Evolutionary conservation across 192 early-diverging fungal genomes (phyloP).

Genomic region (Backusella liffmaniae): DNA sequence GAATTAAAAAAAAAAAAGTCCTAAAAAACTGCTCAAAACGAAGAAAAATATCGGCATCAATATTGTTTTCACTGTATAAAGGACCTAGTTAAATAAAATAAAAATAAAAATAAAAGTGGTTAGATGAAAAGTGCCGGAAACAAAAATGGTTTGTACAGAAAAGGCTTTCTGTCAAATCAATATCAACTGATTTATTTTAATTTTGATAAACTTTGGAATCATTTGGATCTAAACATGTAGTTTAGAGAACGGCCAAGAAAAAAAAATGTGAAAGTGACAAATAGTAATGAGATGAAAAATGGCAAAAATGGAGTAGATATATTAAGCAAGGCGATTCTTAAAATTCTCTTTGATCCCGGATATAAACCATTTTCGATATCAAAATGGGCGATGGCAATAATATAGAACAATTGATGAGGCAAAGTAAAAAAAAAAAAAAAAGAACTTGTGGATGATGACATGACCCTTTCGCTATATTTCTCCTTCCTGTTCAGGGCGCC

Average conservation of each 20-base stretch:
- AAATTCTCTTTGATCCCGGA: slow-evolving; percentile 37
- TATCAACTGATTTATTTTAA: not conserved
- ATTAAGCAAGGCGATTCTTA: not conserved
- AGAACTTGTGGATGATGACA: not conserved
- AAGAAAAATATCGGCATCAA: no score
- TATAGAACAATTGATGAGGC: slow-evolving; percentile 13
- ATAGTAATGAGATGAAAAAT: not conserved
- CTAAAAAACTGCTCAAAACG: no score
- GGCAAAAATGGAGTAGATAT: not conserved
- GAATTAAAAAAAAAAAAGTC: no score
- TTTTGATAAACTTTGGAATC: not conserved
- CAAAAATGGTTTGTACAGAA: not conserved
- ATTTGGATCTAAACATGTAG: not conserved
- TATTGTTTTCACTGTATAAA: no score
- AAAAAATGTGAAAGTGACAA: not conserved
- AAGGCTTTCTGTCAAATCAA: not conserved
- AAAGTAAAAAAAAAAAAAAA: not conserved
- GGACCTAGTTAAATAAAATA: not conserved
- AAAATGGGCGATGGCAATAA: slow-evolving; percentile 36
- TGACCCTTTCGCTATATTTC: not conserved
- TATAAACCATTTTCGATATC: slow-evolving; percentile 12
- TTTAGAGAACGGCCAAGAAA: slow-evolving; percentile 19
- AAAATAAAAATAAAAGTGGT: not conserved
- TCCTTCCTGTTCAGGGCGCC: not conserved
- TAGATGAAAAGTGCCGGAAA: not conserved